Base-by-base conservation (phyloP, 2,329 filamentous ascomycete genomes). In the Pseudopithomyces chartarum region DNA sequence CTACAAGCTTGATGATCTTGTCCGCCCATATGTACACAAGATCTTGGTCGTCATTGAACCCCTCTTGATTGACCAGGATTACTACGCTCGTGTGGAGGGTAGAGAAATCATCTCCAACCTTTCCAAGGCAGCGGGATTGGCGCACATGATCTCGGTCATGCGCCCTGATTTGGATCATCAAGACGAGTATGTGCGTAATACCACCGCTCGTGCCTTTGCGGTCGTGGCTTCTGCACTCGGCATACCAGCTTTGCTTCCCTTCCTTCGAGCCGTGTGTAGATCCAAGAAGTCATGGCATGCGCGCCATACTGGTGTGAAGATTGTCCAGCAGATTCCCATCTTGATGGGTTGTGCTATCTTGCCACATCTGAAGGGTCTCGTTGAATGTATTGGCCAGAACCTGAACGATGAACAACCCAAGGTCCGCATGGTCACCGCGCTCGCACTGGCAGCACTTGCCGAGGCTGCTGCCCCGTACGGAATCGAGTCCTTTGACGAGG, bases 221-320 rank as follows among this genome's bases (percentile, higher is more conserved):
- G 95, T 99, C 6, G 95, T 99, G 36, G 95, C 95, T 2, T 97
- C 94, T 19, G 95, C 95, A 17, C 86, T 99, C 6, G 95, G 95
- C 47, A 99, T 99, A 54, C 95, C 95, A 2, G 93, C 95, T 10
- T 86, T 99, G 45, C 85, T 99, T 23, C 95, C 95, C 2, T 99
- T 99, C 83, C 82, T 99, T 40, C 87, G 93, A 69, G 95, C 96
- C 58, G 95, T 99, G 17, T 99, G 95, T 75, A 89, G 92, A 74
- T 97, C 92, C 80, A 98, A 98, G 79, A 99, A 99, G 79, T 98
- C 95, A 55, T 99, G 95, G 95, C 93, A 98, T 75, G 95, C 95
- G 52, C 85, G 95, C 60, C 95, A 99, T 75, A 99, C 95, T 2
- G 95, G 95, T 80, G 95, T 99, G 63, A 99, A 99, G 82, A 99